Percentiles rank a stretch among this genome's conserved stretches.
Evolutionary conservation across 768 basidiomycete species (phyloP).

Genomic region (Collybiopsis confluens): DNA sequence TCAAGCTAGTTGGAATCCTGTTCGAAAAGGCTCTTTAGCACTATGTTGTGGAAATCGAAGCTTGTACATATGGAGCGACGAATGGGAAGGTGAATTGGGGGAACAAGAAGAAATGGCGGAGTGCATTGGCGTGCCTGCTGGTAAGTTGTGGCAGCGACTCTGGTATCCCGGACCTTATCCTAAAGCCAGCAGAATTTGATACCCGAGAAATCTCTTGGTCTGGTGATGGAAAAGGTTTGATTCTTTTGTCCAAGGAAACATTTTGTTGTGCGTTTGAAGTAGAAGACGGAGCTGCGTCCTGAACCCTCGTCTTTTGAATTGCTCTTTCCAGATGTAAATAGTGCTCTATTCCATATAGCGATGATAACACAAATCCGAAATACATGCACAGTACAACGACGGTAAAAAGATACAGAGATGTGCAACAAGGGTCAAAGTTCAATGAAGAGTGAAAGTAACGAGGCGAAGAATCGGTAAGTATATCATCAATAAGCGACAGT

Average conservation of each 20-base stretch:
- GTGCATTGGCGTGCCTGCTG: constrained; percentile 85
- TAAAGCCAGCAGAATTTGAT: constrained; percentile 40
- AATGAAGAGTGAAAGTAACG: not conserved
- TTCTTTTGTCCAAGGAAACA: constrained; percentile 68
- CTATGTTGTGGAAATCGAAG: constrained; percentile 65
- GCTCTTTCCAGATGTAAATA: no score
- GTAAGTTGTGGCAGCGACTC: constrained; percentile 47
- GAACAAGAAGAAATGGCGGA: constrained; percentile 79
- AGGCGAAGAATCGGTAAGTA: no score
- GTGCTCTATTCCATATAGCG: no score
- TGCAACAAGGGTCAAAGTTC: not conserved
- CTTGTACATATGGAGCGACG: constrained; percentile 79
- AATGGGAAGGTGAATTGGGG: constrained; percentile 61
- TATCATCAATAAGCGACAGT: no score
- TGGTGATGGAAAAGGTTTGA: constrained; percentile 80
- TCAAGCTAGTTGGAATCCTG: constrained; percentile 78
- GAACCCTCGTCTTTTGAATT: no score
- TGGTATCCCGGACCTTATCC: constrained; percentile 14
- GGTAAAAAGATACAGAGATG: not conserved
- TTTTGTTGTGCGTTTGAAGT: constrained; percentile 90
- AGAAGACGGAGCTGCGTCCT: constrained; percentile 41
- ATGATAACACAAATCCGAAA: no score
- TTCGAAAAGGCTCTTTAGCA: constrained; percentile 66
- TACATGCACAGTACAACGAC: not conserved
- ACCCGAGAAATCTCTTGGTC: constrained; percentile 72